Percentiles rank a stretch among this genome's conserved stretches.
Conservation (phyloP, 1,284 basidiomycete species). For the Trichosporon sp. region DNA sequence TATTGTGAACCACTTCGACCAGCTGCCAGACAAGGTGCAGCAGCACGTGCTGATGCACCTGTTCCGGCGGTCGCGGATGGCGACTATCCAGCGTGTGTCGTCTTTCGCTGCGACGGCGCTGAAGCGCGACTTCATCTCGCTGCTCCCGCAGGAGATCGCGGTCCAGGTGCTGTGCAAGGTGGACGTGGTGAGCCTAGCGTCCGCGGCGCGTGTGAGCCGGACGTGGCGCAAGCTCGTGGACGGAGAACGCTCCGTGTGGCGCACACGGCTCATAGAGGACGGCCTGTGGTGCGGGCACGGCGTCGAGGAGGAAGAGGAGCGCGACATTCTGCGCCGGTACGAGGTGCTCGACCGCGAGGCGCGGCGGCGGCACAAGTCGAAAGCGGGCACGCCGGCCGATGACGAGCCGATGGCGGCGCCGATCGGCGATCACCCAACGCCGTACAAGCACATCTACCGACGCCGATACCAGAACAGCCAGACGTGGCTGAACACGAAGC, state of each 20-base stretch:
- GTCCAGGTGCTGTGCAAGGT: slow-evolving; percentile 41
- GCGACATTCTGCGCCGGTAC: slow-evolving; percentile 28
- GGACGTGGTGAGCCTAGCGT: slow-evolving; percentile 31
- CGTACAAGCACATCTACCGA: slow-evolving; percentile 43
- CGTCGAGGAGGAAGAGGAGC: slow-evolving; percentile 45
- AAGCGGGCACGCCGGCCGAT: slow-evolving; percentile 29
- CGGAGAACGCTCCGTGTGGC: slow-evolving; percentile 40
- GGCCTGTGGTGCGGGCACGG: slow-evolving; percentile 39
- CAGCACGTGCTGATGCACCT: slow-evolving; percentile 48
- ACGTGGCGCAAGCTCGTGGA: slow-evolving; percentile 45
- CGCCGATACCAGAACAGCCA: slow-evolving; percentile 57
- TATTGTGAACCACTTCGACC: slow-evolving; percentile 41
- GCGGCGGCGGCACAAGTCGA: slow-evolving; percentile 1
- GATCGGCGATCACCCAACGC: slow-evolving; percentile 23
- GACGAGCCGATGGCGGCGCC: slow-evolving; percentile 27
- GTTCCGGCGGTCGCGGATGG: slow-evolving; percentile 41
- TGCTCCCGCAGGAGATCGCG: slow-evolving; percentile 44
- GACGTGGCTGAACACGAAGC: slow-evolving; percentile 47
- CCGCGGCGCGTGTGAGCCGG: slow-evolving; percentile 35
- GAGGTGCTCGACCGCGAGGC: slow-evolving; percentile 31
- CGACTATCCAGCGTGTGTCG: slow-evolving; percentile 44
- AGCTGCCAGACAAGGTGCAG: slow-evolving; percentile 44
- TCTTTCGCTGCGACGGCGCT: slow-evolving; percentile 40
- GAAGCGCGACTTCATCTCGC: slow-evolving; percentile 43
- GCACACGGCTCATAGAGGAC: slow-evolving; percentile 36